Evolutionary conservation across 2,329 filamentous ascomycete genomes (phyloP), one percentile per base, ranked within the genome.

Genomic region (Sporothrix variecibatus): DNA sequence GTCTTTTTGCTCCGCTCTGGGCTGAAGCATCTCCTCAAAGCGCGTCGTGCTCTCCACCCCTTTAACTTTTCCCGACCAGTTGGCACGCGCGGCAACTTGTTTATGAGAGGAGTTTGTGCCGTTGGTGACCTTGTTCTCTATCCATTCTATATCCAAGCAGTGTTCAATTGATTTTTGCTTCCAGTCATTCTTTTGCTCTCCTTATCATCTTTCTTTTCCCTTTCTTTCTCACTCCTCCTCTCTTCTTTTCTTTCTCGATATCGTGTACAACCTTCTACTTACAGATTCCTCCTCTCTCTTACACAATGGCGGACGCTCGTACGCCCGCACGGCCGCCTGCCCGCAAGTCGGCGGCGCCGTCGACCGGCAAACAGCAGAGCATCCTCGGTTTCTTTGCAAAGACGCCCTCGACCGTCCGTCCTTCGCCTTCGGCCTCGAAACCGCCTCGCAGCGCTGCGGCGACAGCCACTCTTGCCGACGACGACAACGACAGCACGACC

Each of bases 351-450:
- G 82, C 83, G 58, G 82, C 82, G 62, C 82, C 83, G 62, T 87
- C 87, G 26, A 82, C 84, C 6, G 82, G 82, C 76, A 90, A 90
- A 79, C 90, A 89, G 79, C 91, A 93, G 81, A 93, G 91, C 72
- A 94, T 96, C 75, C 85, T 94, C 49, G 92, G 92, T 60, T 96
- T 96, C 86, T 95, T 95, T 79, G 87, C 91, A 77, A 94, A 93
- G 81, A 77, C 78, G 71, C 76, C 74, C n/a, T 75, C 77, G 28
- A 79, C 82, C 67, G 75, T 79, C 73, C 77, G 78, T 2, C 78
- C 79, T 17, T 69, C 74, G 7, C 78, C 79, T 20, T 69, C 74
- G 7, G 26, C 71, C 1, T 46, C 67, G n/a, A 73, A 72, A 5
- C 76, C 76, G 7, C 77, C 76, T 51, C 78, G 81, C 70, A 76